Base-by-base conservation (phyloP, 2,329 filamentous ascomycete species). In the Xylariaceae sp. region DNA sequence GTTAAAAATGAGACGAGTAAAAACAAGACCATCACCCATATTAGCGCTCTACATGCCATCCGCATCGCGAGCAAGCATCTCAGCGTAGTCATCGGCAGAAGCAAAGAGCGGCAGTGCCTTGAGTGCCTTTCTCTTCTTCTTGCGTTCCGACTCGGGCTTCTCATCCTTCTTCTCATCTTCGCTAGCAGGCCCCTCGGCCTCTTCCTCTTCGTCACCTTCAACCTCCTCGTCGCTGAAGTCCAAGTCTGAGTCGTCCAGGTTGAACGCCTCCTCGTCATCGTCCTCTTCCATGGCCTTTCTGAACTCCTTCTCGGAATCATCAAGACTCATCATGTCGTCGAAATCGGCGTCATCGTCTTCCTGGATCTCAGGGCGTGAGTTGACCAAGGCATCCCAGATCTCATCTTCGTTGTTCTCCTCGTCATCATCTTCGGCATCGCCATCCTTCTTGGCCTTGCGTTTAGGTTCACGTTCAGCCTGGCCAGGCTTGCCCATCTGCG, bases 21-120 rank as follows among this genome's bases (percentile, higher is more conserved):
- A 23, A 15, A 57, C n/a, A 23, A 23, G 17, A 18, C 17, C 17
- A 18, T 18, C 17, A 18, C 13, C 18, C 9, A 54, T 44, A 47
- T 23, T 30, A 5, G 35, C 35, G 15, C 39, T 45, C 59, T 65
- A 69, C 18, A 65, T 51, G 34, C 61, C 75, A 15, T 86, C 86
- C 63, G 86, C 85, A 55, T 94, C 90, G 64, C 85, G 82, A 3
- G 81, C 89, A 72, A 96, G 75, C 76, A 96, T 81, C 68, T 88
- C 89, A 13, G 92, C 93, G 74, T 97, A 99, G 73, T 97, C 94
- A 57, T 97, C 94, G 37, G 83, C 88, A 37, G 90, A 95, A 17
- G 95, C 94, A 78, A 99, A 99, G 42, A 86, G 95, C 5, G 94
- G 94, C 67, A 99, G 78, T 64, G 86, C 85, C 82, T 92, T 96